phyloP scores from a whole-genome alignment of 1,284 basidiomycete genomes.

The Meira nashicola region DNA sequence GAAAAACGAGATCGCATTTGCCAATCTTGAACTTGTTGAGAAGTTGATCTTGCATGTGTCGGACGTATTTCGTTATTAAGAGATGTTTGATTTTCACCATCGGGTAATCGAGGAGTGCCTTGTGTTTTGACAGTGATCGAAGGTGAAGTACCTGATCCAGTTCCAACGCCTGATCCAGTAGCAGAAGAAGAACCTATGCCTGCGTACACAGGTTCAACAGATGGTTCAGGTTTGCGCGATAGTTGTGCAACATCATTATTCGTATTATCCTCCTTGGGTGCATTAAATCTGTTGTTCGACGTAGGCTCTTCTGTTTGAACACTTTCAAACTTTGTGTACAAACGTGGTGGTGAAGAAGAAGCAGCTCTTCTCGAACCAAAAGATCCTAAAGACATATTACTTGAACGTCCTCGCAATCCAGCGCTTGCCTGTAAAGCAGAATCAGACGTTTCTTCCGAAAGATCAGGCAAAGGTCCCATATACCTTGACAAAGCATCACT shows the following conservation, averaged over 20 bases:
- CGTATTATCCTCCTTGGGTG: too few species aligned
- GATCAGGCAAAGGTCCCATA: too few species aligned
- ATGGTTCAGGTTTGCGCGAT: too few species aligned
- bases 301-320: too few species aligned
- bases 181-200: neutral
- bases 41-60: neutral
- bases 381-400: conserved; percentile 10
- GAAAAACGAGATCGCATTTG: neutral
- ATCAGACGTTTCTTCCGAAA: neutral
- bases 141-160: conserved; percentile 26
- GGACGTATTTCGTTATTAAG: neutral
- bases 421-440: neutral
- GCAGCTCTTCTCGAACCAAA: conserved; percentile 4
- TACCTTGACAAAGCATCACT: conserved; percentile 6
- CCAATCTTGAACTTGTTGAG: conserved; percentile 5
- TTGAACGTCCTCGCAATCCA: conserved; percentile 2
- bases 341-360: conserved; percentile 10
- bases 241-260: too few species aligned
- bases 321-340: too few species aligned
- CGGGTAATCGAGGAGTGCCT: conserved; percentile 34
- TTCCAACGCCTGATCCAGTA: conserved; percentile 1
- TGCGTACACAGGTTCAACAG: too few species aligned
- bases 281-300: too few species aligned
- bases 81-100: neutral
- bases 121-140: conserved; percentile 39